phyloP scores from a whole-genome alignment of 2,329 filamentous ascomycete species.

The Verticillium zaregamsianum region DNA sequence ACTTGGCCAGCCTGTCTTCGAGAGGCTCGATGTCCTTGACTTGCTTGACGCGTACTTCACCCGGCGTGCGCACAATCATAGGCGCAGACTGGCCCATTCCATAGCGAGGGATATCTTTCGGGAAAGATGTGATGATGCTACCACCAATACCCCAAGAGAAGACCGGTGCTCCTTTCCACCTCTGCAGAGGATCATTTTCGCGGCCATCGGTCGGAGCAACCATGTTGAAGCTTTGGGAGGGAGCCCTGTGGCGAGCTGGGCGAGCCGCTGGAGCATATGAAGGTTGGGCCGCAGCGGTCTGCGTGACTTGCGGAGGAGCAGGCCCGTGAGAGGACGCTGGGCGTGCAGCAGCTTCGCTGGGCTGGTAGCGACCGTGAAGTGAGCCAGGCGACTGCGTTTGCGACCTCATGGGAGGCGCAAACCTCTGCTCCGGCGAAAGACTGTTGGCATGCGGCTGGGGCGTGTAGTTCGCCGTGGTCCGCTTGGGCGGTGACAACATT shows the following conservation, averaged over 20 bases:
- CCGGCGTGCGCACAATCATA: constrained; percentile 76
- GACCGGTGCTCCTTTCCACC: constrained; percentile 87
- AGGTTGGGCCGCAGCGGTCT: constrained; percentile 8
- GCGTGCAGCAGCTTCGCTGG: constrained; percentile 44
- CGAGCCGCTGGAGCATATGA: constrained; percentile 22
- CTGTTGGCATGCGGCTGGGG: constrained; percentile 32
- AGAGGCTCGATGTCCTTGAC: constrained; percentile 71
- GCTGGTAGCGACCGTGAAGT: constrained; percentile 31
- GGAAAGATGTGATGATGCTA: constrained; percentile 77
- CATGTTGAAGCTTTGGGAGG: constrained; percentile 53
- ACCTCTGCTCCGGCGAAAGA: constrained; percentile 30
- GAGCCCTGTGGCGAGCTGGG: constrained; percentile 39
- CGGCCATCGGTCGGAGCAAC: constrained; percentile 61
- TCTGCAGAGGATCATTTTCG: constrained; percentile 71
- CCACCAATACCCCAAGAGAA: constrained; percentile 88
- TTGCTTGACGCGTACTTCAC: constrained; percentile 74
- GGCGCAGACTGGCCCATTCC: constrained; percentile 68
- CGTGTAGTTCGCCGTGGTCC: constrained; percentile 45
- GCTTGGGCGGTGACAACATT: constrained; percentile 53
- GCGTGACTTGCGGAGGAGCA: constrained; percentile 29
- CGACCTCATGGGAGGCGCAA: constrained; percentile 53
- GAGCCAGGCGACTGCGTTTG: constrained; percentile 60
- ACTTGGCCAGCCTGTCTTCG: constrained; percentile 69
- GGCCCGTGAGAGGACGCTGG: constrained; percentile 49
- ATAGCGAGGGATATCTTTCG: constrained; percentile 84